Evolutionary conservation across 371 early-diverging fungal genomes (phyloP).

Genomic region (Mucor indicus): DNA sequence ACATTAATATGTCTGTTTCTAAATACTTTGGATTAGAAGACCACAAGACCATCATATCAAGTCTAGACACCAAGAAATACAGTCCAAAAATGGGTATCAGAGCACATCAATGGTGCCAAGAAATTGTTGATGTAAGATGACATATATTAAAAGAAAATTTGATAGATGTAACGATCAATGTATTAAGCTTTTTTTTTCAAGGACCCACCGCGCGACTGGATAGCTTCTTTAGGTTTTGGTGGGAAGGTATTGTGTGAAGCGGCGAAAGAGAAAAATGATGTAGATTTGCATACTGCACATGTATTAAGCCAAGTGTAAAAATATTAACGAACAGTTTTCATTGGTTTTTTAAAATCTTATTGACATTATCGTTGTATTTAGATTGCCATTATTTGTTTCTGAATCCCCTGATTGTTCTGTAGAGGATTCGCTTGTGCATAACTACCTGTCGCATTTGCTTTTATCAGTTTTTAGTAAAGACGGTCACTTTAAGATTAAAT

Average conservation of each 20-base stretch:
- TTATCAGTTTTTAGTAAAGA: slow-evolving; percentile 6
- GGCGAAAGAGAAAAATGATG: background rate
- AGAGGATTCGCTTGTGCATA: slow-evolving; percentile 3
- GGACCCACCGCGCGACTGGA: slow-evolving; percentile 4
- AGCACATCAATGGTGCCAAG: slow-evolving; percentile 3
- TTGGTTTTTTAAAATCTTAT: slow-evolving; percentile 1
- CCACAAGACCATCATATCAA: slow-evolving; percentile 5
- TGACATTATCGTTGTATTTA: slow-evolving; percentile 7
- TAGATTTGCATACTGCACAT: slow-evolving; percentile 8
- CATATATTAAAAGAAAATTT: slow-evolving; percentile 2
- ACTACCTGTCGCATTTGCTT: slow-evolving; percentile 2
- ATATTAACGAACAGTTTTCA: background rate
- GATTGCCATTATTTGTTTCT: slow-evolving; percentile 6
- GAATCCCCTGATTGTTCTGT: slow-evolving; percentile 10
- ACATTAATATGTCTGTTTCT: slow-evolving; percentile 2
- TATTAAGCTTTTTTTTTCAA: slow-evolving; percentile 1
- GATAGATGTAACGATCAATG: slow-evolving; percentile 1
- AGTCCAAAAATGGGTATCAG: background rate
- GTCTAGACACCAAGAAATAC: background rate
- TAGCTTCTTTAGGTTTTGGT: background rate
- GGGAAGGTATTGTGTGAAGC: slow-evolving; percentile 1
- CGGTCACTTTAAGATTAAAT: slow-evolving; percentile 8
- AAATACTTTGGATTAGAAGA: slow-evolving; percentile 1
- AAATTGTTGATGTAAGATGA: slow-evolving; percentile 2
- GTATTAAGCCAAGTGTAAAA: slow-evolving; percentile 4